Evolutionary conservation across 352 stramenopile species (phyloP).

Genomic region (Proteromonas lacertae): DNA sequence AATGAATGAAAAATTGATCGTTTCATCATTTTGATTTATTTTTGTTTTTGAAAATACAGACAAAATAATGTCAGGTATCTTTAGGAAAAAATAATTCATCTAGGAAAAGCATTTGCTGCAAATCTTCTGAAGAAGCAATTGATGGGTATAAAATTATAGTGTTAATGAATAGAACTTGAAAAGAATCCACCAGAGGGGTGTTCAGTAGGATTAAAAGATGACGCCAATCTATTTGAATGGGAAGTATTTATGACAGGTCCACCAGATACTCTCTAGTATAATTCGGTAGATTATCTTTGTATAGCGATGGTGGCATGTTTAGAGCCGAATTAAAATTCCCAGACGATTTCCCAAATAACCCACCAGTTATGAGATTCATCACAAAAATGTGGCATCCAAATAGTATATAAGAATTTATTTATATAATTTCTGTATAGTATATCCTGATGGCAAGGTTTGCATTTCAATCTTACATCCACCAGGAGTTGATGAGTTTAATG

Average conservation of each 20-base stretch:
- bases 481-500: conserved; percentile 83
- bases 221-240: conserved; percentile 95
- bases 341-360: conserved; percentile 88
- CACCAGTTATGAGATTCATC: conserved; percentile 86
- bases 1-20: too few species aligned
- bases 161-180: conserved; percentile 82
- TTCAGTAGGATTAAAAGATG: conserved; percentile 75
- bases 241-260: conserved; percentile 86
- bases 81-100: too few species aligned
- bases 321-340: conserved; percentile 83
- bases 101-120: too few species aligned
- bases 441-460: conserved; percentile 84
- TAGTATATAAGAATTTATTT: conserved; percentile 13
- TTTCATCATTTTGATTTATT: too few species aligned
- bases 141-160: too few species aligned
- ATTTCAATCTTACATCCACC: conserved; percentile 97
- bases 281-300: too few species aligned
- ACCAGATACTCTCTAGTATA: conserved; percentile 57
- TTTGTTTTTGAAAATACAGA: too few species aligned
- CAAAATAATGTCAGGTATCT: too few species aligned
- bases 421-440: conserved; percentile 61
- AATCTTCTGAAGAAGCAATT: too few species aligned
- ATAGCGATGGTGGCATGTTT: conserved; percentile 93
- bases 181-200: conserved; percentile 91
- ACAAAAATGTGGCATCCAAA: conserved; percentile 99